Percentiles rank a stretch among this genome's conserved stretches.
Evolutionary conservation across 495 filamentous ascomycete genomes (phyloP).

Genomic region (Oidiodendron maius): DNA sequence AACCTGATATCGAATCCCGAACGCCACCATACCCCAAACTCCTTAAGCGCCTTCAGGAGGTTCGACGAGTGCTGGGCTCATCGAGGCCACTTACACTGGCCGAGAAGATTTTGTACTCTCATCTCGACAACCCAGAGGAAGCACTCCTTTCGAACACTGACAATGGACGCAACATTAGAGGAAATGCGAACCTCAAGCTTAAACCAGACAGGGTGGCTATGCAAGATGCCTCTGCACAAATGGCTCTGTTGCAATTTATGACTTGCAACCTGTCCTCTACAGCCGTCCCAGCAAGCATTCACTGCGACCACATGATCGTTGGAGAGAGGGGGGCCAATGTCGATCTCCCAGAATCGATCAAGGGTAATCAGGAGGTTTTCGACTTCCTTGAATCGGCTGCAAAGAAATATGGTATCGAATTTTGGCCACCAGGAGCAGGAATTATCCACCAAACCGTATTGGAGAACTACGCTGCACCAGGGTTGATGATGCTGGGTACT

Average conservation of each 20-base stretch:
- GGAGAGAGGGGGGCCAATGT: conserved; percentile 83
- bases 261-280: conserved; percentile 85
- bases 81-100: conserved; percentile 73
- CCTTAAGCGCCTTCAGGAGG: conserved; percentile 49
- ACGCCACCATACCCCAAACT: conserved; percentile 55
- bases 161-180: conserved; percentile 76
- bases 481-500: conserved; percentile 98
- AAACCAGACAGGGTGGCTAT: conserved; percentile 97
- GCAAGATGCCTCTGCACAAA: conserved; percentile 98
- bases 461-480: conserved; percentile 96
- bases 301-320: conserved; percentile 99
- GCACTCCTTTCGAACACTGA: conserved; percentile 72
- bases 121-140: conserved; percentile 82
- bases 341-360: conserved; percentile 80
- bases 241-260: conserved; percentile 99
- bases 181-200: conserved; percentile 89
- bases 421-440: conserved; percentile 97
- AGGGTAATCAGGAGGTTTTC: conserved; percentile 94
- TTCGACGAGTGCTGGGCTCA: conserved; percentile 65
- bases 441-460: conserved; percentile 98
- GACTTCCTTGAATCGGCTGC: conserved; percentile 93
- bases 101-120: conserved; percentile 97
- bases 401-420: conserved; percentile 96
- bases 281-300: conserved; percentile 94
- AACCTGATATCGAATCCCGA: conserved; percentile 22